A percentile compares a stretch with the other conserved stretches of the same genome.
Evolutionary conservation across 768 basidiomycete genomes (phyloP).

Genomic region (Leucocoprinus sp.): DNA sequence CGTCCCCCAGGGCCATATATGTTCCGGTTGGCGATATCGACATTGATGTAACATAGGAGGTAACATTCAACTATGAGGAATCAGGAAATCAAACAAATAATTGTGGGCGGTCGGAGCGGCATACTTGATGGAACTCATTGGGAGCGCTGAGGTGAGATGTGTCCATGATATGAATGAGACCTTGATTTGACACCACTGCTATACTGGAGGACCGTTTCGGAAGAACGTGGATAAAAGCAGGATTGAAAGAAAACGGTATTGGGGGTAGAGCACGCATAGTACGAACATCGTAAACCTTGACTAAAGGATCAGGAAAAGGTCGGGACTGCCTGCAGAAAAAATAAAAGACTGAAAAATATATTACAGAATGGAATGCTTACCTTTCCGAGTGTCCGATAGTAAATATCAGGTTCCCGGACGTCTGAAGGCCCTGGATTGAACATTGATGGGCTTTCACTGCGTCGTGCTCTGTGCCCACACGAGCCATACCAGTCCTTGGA

Average conservation of each 20-base stretch:
- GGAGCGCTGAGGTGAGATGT: slow-evolving; percentile 58
- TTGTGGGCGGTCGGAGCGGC: slow-evolving; percentile 9
- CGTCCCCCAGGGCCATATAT: slow-evolving; percentile 91
- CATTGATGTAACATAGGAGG: slow-evolving; percentile 70
- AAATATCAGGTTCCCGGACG: slow-evolving; percentile 70
- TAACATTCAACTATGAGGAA: slow-evolving; percentile 48
- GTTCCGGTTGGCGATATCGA: slow-evolving; percentile 81
- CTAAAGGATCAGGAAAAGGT: slow-evolving; percentile 83
- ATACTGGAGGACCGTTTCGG: slow-evolving; percentile 71
- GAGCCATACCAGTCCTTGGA: slow-evolving; percentile 51
- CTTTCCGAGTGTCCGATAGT: slow-evolving; percentile 85
- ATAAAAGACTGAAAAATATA: not conserved
- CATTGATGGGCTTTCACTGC: slow-evolving; percentile 72
- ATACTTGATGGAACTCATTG: slow-evolving; percentile 76
- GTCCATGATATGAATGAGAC: slow-evolving; percentile 82
- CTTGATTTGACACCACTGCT: slow-evolving; percentile 70
- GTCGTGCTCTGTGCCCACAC: slow-evolving; percentile 37
- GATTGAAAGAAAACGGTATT: slow-evolving; percentile 79
- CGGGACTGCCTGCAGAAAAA: slow-evolving; percentile 61
- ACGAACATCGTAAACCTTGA: slow-evolving; percentile 88
- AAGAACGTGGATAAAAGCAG: slow-evolving; percentile 75
- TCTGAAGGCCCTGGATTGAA: slow-evolving; percentile 77
- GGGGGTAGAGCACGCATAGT: slow-evolving; percentile 78
- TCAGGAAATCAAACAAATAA: slow-evolving; percentile 7
- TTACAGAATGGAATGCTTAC: slow-evolving; percentile 31